These are phyloP conservation scores for Xenoacremonium recifei DNA, from an alignment of 2,329 filamentous ascomycete genomes.

Conservation along the genomic window DNA sequence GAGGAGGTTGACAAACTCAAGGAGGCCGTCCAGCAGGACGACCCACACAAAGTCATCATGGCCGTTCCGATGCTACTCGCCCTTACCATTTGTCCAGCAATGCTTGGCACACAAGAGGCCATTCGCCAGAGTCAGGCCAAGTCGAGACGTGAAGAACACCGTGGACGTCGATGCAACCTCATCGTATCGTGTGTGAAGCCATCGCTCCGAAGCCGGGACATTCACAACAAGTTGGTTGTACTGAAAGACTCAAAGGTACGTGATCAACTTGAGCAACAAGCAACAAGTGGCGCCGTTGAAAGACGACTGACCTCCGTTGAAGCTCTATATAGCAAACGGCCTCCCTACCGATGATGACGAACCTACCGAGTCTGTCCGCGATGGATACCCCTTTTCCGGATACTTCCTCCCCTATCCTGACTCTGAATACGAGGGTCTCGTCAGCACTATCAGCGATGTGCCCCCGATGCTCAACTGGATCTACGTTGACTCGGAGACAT, in stretches of 20 bases:
- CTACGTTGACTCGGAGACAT: conserved; percentile 44
- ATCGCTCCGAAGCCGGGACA: conserved; percentile 39
- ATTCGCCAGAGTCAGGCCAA: conserved; percentile 47
- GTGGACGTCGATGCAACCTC: conserved; percentile 47
- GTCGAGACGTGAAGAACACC: conserved; percentile 44
- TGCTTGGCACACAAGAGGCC: conserved; percentile 45
- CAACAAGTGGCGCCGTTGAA: background rate
- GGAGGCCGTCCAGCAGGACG: conserved; percentile 21
- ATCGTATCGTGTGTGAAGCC: conserved; percentile 46
- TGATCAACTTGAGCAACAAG: background rate
- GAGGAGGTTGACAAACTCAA: conserved; percentile 27
- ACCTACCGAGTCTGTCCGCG: conserved; percentile 42
- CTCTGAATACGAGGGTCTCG: conserved; percentile 42
- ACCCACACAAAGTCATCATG: conserved; percentile 27
- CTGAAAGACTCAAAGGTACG: conserved; percentile 41
- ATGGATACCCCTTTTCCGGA: conserved; percentile 52
- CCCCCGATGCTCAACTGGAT: conserved; percentile 53
- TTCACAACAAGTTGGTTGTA: conserved; percentile 45
- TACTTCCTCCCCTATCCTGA: conserved; percentile 59
- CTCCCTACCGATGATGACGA: conserved; percentile 24
- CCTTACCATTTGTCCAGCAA: conserved; percentile 33
- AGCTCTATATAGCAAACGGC: conserved; percentile 30
- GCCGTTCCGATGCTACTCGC: conserved; percentile 27
- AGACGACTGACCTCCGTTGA: no score
- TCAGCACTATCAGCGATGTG: conserved; percentile 47